Evolutionary conservation across 208 protist species (phyloP), one percentile per base, ranked within the genome.

Genomic region (Acanthamoeba sp.): DNA sequence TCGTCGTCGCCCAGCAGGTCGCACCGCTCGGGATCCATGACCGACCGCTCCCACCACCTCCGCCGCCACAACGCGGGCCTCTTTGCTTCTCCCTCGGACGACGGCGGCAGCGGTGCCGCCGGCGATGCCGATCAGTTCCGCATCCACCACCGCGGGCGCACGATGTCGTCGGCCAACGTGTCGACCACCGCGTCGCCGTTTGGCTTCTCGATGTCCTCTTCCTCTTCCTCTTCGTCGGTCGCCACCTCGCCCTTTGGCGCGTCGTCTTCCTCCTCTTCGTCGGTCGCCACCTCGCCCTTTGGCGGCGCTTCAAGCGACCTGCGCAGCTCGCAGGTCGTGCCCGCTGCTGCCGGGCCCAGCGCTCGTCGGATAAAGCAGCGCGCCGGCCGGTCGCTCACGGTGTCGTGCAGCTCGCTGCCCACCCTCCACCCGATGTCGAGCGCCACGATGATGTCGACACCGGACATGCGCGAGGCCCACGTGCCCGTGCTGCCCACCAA

Each of bases 401-500:
- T 62, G 55, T 62, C 55, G 22, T 62, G 55, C 55, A 22, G 55
- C 3, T 62, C 55, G 55, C 55, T 62, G 55, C 55, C 55, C 18
- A 22, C 55, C 22, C 55, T 62, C 22, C 55, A 62, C 55, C 55
- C 55, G 55, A 62, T n/a, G 55, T 62, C 55, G 55, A n/a, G 18
- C 18, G 16, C 55, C 55, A 29, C 55, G 16, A 7, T 7, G 16
- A 20, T 16, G 55, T 62, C 55, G 55, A 62, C 55, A 20, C 55
- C 55, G 1, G 66, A 78, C 34, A 24, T 45, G 66, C 66, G 36
- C 66, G 36, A 78, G 34, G 66, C n/a, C 66, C n/a, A 34, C 34
- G 66, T 45, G 66, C n/a, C n/a, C 12, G 78, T 87, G 78, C 78
- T 87, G 78, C 78, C 78, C 12, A 87, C 78, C 45, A 32, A 42